phyloP scores from a whole-genome alignment of 2,329 filamentous ascomycete genomes.

The Rhynchosporium graminicola region DNA sequence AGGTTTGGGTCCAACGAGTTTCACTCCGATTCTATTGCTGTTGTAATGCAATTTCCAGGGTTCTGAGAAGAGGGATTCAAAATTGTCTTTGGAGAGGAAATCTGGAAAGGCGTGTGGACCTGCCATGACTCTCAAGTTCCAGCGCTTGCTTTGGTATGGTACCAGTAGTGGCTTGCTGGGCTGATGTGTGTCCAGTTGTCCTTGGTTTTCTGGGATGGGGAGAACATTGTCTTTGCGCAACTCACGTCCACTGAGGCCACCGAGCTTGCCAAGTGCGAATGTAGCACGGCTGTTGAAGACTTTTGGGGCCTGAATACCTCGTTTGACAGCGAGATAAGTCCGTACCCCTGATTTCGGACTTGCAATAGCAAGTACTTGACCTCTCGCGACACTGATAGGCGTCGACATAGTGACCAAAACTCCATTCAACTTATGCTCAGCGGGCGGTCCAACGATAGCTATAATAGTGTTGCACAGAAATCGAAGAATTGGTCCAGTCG shows the following conservation, averaged over 20 bases:
- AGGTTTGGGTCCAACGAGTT: constrained; percentile 6
- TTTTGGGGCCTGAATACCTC: constrained; percentile 34
- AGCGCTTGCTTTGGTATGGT: background rate
- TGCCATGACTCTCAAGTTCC: constrained; percentile 12
- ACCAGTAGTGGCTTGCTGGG: background rate
- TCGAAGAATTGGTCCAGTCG: constrained; percentile 5
- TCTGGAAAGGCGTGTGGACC: constrained; percentile 12
- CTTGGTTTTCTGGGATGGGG: background rate
- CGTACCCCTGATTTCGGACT: background rate
- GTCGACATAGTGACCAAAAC: background rate
- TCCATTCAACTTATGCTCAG: constrained; percentile 7
- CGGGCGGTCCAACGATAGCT: constrained; percentile 12
- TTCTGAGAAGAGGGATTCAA: constrained; percentile 1
- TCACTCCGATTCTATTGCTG: constrained; percentile 15
- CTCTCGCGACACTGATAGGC: background rate
- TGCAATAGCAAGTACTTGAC: constrained; percentile 5
- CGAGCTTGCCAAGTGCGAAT: constrained; percentile 41
- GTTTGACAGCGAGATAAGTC: constrained; percentile 6
- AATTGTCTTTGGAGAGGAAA: constrained; percentile 8
- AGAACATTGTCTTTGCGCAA: constrained; percentile 32
- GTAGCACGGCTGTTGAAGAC: constrained; percentile 42
- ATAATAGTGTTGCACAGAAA: constrained; percentile 9
- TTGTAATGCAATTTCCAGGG: constrained; percentile 17
- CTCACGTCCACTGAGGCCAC: constrained; percentile 42
- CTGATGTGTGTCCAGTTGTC: background rate